Conservation (phyloP, 164 flowering plant genomes). For the Nymphaea thermarum region DNA sequence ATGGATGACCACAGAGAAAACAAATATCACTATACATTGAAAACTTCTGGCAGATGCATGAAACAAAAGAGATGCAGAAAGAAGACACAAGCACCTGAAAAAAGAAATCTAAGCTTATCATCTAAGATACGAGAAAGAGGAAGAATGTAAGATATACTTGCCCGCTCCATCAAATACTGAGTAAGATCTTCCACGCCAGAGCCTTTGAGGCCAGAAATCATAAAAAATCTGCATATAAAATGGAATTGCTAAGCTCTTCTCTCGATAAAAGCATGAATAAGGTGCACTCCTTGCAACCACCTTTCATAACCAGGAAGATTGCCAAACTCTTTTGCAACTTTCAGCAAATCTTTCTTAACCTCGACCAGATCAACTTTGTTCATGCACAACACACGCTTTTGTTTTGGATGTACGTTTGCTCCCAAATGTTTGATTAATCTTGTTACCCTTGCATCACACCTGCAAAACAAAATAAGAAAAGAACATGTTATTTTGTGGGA, state of each 20-base stretch:
- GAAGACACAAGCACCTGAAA: too few species aligned
- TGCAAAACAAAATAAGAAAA: conserved; percentile 11
- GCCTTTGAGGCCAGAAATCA: conserved; percentile 94
- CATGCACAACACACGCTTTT: conserved; percentile 85
- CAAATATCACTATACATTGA: too few species aligned
- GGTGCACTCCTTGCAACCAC: conserved; percentile 10
- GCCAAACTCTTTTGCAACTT: conserved; percentile 66
- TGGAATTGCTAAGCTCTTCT: background rate
- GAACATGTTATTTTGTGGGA: background rate
- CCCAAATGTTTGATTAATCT: conserved; percentile 71
- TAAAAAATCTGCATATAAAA: conserved; percentile 45
- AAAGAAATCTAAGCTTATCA: too few species aligned
- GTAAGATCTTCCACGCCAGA: conserved; percentile 81
- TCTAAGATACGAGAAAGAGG: too few species aligned
- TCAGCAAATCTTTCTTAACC: conserved; percentile 74
- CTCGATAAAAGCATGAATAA: background rate
- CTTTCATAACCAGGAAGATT: conserved; percentile 88
- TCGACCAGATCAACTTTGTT: conserved; percentile 85
- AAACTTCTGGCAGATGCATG: too few species aligned
- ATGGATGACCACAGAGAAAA: too few species aligned
- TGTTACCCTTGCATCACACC: conserved; percentile 78
- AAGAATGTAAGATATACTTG: conserved; percentile 10
- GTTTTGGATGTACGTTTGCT: conserved; percentile 38
- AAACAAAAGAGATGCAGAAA: too few species aligned
- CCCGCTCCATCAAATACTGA: conserved; percentile 81